Conservation (phyloP, 208 protist species). For the Trypanosoma boissoni region DNA sequence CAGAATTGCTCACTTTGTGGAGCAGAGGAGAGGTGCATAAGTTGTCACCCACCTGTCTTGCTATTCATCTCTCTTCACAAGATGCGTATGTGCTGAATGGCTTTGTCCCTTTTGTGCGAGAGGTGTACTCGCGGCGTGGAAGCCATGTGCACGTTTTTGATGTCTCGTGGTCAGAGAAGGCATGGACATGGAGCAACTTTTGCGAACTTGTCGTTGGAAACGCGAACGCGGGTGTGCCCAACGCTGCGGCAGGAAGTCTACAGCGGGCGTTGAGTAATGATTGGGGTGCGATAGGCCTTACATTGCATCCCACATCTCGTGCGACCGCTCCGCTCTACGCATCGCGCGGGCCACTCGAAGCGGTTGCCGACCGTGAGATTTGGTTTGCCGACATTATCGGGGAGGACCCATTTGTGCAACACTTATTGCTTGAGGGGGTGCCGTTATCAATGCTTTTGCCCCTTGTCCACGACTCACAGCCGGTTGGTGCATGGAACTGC, state of each 20-base stretch:
- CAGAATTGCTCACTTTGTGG: conserved; percentile 40
- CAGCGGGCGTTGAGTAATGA: conserved; percentile 44
- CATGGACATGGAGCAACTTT: conserved; percentile 53
- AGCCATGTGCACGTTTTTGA: conserved; percentile 38
- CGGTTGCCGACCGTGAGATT: conserved; percentile 47
- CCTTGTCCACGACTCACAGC: conserved; percentile 6
- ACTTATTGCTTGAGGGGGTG: conserved; percentile 43
- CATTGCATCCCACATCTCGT: conserved; percentile 25
- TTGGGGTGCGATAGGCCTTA: conserved; percentile 47
- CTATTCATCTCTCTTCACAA: conserved; percentile 37
- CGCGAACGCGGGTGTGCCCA: conserved; percentile 19
- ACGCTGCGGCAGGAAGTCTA: conserved; percentile 41
- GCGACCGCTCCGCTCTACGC: conserved; percentile 44
- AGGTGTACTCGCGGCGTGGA: conserved; percentile 36
- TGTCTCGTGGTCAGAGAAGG: conserved; percentile 42
- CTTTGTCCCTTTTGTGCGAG: conserved; percentile 50
- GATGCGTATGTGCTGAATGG: conserved; percentile 74
- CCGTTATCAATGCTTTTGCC: conserved; percentile 34
- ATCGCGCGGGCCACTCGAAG: conserved; percentile 62
- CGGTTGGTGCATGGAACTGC: conserved; percentile 5
- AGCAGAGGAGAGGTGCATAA: conserved; percentile 23
- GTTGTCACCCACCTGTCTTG: conserved; percentile 38
- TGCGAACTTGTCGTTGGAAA: conserved; percentile 44
- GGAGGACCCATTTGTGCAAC: conserved; percentile 41
- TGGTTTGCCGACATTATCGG: conserved; percentile 35